phyloP scores from a whole-genome alignment of 345 rosid genomes.

The Nephelium lappaceum region DNA sequence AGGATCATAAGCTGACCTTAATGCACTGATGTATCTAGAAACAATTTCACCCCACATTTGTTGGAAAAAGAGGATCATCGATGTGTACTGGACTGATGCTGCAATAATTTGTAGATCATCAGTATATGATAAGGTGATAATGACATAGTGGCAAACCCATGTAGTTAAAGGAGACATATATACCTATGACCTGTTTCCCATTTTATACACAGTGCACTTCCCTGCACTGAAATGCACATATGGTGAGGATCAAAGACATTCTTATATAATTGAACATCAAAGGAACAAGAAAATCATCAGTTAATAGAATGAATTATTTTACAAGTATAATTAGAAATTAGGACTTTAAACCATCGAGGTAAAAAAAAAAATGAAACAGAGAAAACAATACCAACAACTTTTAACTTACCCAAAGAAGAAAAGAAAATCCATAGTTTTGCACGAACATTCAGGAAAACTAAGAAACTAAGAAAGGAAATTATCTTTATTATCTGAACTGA shows the following conservation, averaged over 20 bases:
- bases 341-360: constrained; percentile 1
- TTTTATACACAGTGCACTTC: constrained; percentile 80
- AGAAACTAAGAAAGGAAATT: background rate
- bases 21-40: constrained; percentile 97
- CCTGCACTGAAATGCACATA: constrained; percentile 88
- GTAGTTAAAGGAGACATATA: constrained; percentile 11
- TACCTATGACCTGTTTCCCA: constrained; percentile 96
- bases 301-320: background rate
- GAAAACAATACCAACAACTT: constrained; percentile 24
- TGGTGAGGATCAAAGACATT: constrained; percentile 98
- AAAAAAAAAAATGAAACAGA: background rate
- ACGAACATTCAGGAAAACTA: constrained; percentile 27
- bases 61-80: constrained; percentile 92
- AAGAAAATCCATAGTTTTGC: constrained; percentile 95
- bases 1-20: constrained; percentile 83
- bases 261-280: constrained; percentile 43
- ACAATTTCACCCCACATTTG: constrained; percentile 96
- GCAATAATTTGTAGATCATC: constrained; percentile 34
- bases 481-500: too few species aligned
- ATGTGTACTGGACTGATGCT: constrained; percentile 94
- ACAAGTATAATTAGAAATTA: background rate
- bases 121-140: constrained; percentile 21
- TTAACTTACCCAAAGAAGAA: constrained; percentile 92
- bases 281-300: background rate
- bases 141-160: constrained; percentile 11